Evolutionary conservation across 768 basidiomycete genomes (phyloP).

Genomic region (Gautieria morchelliformis): DNA sequence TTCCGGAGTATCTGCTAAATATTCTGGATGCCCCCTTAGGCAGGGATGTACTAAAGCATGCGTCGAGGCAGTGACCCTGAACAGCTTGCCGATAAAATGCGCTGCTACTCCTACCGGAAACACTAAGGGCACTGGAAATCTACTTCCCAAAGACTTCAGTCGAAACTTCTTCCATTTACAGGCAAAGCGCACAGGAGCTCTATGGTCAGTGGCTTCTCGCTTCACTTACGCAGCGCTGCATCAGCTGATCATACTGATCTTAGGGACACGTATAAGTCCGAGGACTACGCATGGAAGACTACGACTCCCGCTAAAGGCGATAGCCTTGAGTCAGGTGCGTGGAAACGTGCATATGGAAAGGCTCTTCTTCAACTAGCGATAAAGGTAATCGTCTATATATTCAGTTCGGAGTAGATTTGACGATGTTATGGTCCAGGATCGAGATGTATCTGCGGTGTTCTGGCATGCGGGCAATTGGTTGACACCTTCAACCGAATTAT

Average conservation of each 20-base stretch:
- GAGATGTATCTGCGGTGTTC: neutral
- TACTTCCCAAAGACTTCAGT: too few relatives aligned
- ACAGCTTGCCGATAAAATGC: too few relatives aligned
- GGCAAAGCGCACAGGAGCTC: too few relatives aligned
- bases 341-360: neutral
- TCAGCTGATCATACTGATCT: neutral
- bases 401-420: neutral
- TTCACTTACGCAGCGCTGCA: too few relatives aligned
- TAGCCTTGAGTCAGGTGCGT: neutral
- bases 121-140: too few relatives aligned
- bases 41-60: too few relatives aligned
- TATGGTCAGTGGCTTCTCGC: too few relatives aligned
- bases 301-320: neutral
- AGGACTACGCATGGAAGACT: neutral
- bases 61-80: too few relatives aligned
- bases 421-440: neutral
- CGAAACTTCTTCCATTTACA: too few relatives aligned
- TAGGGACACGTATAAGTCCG: neutral
- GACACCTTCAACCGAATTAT: slow-evolving; percentile 1
- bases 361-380: neutral
- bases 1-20: neutral
- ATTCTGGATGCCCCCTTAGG: too few relatives aligned
- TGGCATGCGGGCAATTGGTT: neutral
- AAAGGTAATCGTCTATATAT: neutral
- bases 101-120: too few relatives aligned